Percentiles rank a stretch among this genome's conserved stretches.
Evolutionary conservation across 192 early-diverging fungal genomes (phyloP).

Genomic region (Chytriomyces hyalinus): DNA sequence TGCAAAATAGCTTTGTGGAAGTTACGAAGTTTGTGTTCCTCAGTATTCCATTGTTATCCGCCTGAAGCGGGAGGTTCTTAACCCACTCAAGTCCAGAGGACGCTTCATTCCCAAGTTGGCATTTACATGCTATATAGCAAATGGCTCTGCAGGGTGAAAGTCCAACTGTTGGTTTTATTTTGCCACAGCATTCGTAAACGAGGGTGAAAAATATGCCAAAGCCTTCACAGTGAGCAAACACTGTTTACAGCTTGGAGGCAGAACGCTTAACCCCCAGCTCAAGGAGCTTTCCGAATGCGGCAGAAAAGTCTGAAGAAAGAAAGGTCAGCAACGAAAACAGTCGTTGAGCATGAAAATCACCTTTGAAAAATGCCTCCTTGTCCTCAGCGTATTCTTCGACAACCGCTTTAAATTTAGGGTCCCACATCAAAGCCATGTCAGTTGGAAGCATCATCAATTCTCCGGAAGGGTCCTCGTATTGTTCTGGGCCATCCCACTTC

Average conservation of each 20-base stretch:
- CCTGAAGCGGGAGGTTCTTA: no score
- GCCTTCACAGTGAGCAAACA: no score
- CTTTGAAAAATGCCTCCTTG: conserved; percentile 69
- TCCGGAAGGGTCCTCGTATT: conserved; percentile 78
- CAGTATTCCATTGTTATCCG: no score
- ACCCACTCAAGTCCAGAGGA: no score
- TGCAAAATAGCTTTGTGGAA: no score
- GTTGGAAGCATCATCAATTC: conserved; percentile 62
- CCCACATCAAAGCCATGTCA: conserved; percentile 63
- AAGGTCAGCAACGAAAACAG: background rate
- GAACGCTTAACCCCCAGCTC: conserved; percentile 83
- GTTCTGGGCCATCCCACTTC: conserved; percentile 76
- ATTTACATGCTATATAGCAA: no score
- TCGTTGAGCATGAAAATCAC: background rate
- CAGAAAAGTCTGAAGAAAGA: conserved; percentile 76
- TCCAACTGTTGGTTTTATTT: no score
- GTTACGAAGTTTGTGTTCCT: no score
- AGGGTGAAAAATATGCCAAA: no score
- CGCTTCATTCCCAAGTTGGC: no score
- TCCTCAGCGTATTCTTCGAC: conserved; percentile 71
- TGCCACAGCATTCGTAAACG: no score
- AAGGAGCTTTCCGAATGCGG: conserved; percentile 83
- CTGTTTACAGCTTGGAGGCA: background rate
- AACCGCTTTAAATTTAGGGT: conserved; percentile 61
- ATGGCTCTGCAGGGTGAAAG: no score